Conservation (phyloP, 2,329 filamentous ascomycete species). For the Fusarium illudens region DNA sequence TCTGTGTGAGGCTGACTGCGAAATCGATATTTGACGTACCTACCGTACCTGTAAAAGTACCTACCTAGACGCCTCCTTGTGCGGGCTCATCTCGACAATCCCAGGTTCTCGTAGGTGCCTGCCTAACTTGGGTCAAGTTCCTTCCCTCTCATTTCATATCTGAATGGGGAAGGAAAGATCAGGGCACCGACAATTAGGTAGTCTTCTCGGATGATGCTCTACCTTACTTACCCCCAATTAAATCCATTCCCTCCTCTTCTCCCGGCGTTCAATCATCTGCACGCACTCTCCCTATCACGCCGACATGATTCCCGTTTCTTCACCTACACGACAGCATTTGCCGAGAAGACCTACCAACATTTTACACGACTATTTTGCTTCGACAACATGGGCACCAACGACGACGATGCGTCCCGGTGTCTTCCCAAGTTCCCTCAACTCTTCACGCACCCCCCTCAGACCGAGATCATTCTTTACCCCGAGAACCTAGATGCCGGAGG, state of each 20-base stretch:
- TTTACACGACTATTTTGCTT: background rate
- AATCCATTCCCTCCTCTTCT: background rate
- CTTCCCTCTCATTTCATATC: background rate
- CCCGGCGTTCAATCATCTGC: background rate
- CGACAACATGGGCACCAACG: conserved; percentile 30
- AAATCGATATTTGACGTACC: too few relatives aligned
- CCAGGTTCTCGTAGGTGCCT: too few relatives aligned
- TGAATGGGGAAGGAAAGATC: background rate
- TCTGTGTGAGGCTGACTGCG: background rate
- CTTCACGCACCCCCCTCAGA: conserved; percentile 15
- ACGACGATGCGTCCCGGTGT: conserved; percentile 17
- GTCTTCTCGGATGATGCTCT: background rate
- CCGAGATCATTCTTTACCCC: conserved; percentile 23
- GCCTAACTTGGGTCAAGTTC: background rate
- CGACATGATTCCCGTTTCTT: background rate
- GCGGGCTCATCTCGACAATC: background rate
- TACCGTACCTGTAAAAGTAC: too few relatives aligned
- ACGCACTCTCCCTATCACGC: background rate
- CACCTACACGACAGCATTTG: conserved; percentile 8
- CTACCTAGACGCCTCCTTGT: too few relatives aligned
- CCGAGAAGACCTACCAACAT: background rate
- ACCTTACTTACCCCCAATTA: too few relatives aligned
- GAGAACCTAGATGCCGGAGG: background rate
- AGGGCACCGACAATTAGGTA: background rate
- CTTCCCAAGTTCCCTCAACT: conserved; percentile 33